These are phyloP conservation scores for Ceratobasidium sp. DNA, from an alignment of 1,284 basidiomycete genomes.

Conservation along the genomic window DNA sequence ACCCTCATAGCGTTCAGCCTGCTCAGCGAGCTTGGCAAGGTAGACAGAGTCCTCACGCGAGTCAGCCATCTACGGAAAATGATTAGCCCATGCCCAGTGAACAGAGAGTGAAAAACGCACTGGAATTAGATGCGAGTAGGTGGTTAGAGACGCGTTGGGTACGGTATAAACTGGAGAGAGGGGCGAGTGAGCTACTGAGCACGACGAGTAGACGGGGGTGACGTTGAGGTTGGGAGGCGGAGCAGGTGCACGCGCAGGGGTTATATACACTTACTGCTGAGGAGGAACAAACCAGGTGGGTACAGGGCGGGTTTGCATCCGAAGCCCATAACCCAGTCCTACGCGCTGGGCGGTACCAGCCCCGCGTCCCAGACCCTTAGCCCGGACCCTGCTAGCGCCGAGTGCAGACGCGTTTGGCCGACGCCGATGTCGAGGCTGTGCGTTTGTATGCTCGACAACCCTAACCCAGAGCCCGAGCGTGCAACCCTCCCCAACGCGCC, in stretches of 20 bases:
- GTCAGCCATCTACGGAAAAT: constrained; percentile 74
- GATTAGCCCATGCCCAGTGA: neutral
- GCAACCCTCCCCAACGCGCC: constrained; percentile 12
- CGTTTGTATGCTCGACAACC: constrained; percentile 22
- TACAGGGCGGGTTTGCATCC: constrained; percentile 43
- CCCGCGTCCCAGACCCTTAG: neutral
- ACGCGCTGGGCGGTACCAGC: constrained; percentile 4
- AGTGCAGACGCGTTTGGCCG: constrained; percentile 2
- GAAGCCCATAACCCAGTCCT: constrained; percentile 37
- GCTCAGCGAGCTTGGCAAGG: constrained; percentile 99
- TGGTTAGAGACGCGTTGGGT: constrained; percentile 61
- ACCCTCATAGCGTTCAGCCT: constrained; percentile 99
- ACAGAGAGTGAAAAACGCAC: constrained; percentile 12
- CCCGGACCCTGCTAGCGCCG: constrained; percentile 16
- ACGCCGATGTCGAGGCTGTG: constrained; percentile 33
- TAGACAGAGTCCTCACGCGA: constrained; percentile 97
- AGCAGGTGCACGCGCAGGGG: constrained; percentile 15
- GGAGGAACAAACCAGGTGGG: constrained; percentile 40
- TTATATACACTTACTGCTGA: constrained; percentile 44
- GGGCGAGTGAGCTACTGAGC: constrained; percentile 1
- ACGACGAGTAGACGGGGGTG: constrained; percentile 70
- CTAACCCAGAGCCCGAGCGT: constrained; percentile 30
- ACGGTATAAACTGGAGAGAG: constrained; percentile 58
- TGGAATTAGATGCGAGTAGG: neutral
- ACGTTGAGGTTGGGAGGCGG: constrained; percentile 33